Conservation (phyloP, 2,329 filamentous ascomycete species). For the Hirsutella minnesotensis region DNA sequence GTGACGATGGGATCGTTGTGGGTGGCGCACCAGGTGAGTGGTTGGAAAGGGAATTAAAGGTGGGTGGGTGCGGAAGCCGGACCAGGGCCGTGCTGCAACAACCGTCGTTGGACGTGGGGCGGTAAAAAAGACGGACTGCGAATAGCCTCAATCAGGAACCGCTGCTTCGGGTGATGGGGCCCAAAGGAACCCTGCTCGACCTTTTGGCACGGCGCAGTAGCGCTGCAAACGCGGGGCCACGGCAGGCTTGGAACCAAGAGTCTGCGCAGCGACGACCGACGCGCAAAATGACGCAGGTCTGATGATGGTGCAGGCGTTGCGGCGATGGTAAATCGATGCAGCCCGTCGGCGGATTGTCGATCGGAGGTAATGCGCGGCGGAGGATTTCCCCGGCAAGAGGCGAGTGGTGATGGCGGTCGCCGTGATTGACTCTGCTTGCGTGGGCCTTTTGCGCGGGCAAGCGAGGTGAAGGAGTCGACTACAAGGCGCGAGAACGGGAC, state of each 20-base stretch:
- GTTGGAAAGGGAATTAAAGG: conserved; percentile 4
- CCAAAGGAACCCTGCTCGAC: not conserved
- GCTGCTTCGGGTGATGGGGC: not conserved
- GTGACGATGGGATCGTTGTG: not conserved
- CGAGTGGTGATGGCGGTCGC: not conserved
- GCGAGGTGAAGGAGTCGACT: no score
- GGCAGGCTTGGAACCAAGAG: conserved; percentile 11
- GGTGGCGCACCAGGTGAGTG: conserved; percentile 12
- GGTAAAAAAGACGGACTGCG: conserved; percentile 13
- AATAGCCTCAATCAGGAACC: conserved; percentile 25
- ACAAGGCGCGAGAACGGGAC: no score
- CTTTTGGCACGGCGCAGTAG: conserved; percentile 8
- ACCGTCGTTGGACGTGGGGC: conserved; percentile 5
- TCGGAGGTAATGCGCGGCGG: not conserved
- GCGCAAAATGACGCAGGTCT: conserved; percentile 24
- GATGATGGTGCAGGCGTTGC: conserved; percentile 20
- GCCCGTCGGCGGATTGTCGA: conserved; percentile 2
- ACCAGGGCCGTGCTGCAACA: conserved; percentile 4
- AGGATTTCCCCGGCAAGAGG: not conserved
- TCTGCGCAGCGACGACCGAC: conserved; percentile 15
- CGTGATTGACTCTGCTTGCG: not conserved
- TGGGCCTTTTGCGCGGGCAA: no score
- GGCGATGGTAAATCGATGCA: conserved; percentile 29
- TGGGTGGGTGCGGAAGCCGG: conserved; percentile 1
- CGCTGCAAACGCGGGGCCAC: conserved; percentile 10